Evolutionary conservation across 2,329 filamentous ascomycete species (phyloP), one percentile per base, ranked within the genome.

Genomic region (Diplodia intermedia): DNA sequence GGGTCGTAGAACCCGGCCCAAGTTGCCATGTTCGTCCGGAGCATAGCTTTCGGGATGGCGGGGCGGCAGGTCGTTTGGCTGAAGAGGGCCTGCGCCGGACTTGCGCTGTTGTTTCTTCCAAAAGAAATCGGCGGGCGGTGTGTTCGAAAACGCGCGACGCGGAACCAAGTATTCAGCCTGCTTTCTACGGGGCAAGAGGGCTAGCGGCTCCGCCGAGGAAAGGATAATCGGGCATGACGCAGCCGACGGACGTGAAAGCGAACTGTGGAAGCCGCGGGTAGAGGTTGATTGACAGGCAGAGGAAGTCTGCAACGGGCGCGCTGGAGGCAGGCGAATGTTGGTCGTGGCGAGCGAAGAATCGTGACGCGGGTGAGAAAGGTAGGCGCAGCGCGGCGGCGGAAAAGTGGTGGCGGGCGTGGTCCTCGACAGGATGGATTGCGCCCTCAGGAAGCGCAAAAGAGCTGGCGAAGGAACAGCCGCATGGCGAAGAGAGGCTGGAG

Each of bases 1-100:
- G 2, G 92, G 90, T 79, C 94, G 95, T 74, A 92, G 84, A 54
- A 90, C 87, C 52, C 93, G 87, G 52, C 90, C 90, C 62, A 90
- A 86, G 4, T 84, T 84, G 56, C 87, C 85, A 26, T 82, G 82
- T 68, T 89, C 88, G 62, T 91, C 87, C 52, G 43, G 66, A 15
- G 66, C 18, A 33, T 36, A 68, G 36, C 33, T 12, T 7, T 67
- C 66, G n/a, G 61, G 11, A 20, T 67, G 20, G 14, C 66, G 56
- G 4, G 38, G 57, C 2, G 66, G 66, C 29, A 68, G 18, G 20
- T 68, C 66, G 36, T 68, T 54, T 1, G 66, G 66, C 38, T 62
- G 66, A 15, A 67, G 49, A 84, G 85, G 72, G 86, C 77, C 47
- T 80, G 82, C 70, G 36, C 68, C n/a, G 72, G 69, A 67, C 60